These are phyloP conservation scores for Polyporus arcularius DNA, from an alignment of 768 basidiomycete species.

Conservation along the genomic window DNA sequence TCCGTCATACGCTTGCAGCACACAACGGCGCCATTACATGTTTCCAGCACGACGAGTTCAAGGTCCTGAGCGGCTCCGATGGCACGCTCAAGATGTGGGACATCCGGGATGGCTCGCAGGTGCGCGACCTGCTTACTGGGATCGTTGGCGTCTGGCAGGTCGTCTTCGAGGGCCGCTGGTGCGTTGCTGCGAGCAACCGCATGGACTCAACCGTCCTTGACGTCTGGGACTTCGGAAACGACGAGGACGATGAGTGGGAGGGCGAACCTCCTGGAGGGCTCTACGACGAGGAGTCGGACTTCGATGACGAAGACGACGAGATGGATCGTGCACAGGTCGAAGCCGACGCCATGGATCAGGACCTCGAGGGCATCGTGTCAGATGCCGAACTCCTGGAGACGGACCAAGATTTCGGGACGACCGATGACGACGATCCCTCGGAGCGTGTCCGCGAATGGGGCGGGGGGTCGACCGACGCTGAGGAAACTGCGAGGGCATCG, in stretches of 20 bases:
- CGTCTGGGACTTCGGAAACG: constrained; percentile 87
- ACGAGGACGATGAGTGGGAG: constrained; percentile 75
- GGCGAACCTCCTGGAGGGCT: constrained; percentile 76
- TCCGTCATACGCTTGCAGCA: constrained; percentile 80
- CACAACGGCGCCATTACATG: constrained; percentile 99
- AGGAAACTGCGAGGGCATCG: constrained; percentile 11
- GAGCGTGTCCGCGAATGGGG: constrained; percentile 5
- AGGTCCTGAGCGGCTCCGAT: constrained; percentile 93
- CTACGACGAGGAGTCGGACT: constrained; percentile 69
- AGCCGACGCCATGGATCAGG: constrained; percentile 76
- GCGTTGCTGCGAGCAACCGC: constrained; percentile 90
- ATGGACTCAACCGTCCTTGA: constrained; percentile 78
- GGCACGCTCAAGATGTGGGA: constrained; percentile 99
- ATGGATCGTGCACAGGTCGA: constrained; percentile 57
- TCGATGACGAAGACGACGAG: constrained; percentile 56
- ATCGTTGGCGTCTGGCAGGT: constrained; percentile 99
- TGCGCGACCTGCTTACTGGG: constrained; percentile 86
- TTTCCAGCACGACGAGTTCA: constrained; percentile 98
- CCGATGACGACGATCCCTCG: constrained; percentile 26
- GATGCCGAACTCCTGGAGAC: constrained; percentile 56
- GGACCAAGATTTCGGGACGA: constrained; percentile 49
- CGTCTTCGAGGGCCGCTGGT: constrained; percentile 90
- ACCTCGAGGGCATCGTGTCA: constrained; percentile 42
- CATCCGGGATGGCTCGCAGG: constrained; percentile 79
- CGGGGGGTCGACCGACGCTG: constrained; percentile 11